phyloP scores from a whole-genome alignment of 179 eudicot genomes.

The Beta lomatogona region DNA sequence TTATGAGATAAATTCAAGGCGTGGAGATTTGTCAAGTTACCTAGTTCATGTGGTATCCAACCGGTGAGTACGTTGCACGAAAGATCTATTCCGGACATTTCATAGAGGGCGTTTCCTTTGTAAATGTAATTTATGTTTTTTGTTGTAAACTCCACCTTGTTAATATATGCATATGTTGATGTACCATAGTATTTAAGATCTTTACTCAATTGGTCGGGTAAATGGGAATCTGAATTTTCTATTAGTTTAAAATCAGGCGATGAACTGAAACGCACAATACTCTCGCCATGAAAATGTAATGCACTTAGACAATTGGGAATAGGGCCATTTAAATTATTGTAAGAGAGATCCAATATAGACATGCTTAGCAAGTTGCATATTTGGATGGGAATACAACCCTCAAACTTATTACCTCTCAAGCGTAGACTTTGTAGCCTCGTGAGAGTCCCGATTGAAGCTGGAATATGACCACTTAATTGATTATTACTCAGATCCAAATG shows the following conservation, averaged over 20 bases:
- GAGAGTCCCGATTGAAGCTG: neutral
- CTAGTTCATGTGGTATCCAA: constrained; percentile 32
- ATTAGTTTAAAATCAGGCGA: too few species aligned
- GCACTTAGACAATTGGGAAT: constrained; percentile 11
- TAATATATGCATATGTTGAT: too few species aligned
- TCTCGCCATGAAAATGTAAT: neutral
- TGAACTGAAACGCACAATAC: too few species aligned
- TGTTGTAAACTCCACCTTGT: constrained; percentile 14
- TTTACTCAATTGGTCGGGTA: too few species aligned
- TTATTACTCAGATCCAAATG: constrained; percentile 16
- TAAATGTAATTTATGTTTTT: constrained; percentile 17
- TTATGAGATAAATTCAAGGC: constrained; percentile 37
- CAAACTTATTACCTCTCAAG: constrained; percentile 8
- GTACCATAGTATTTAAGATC: too few species aligned
- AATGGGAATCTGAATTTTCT: too few species aligned
- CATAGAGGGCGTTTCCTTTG: neutral
- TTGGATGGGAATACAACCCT: neutral
- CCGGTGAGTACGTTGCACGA: constrained; percentile 29
- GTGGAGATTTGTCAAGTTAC: constrained; percentile 12
- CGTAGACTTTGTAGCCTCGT: neutral
- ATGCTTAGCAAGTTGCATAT: neutral
- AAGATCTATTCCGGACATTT: constrained; percentile 27
- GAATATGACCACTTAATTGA: neutral
- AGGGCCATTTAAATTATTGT: constrained; percentile 12
- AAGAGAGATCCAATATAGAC: constrained; percentile 8